A percentile compares a stretch with the other conserved stretches of the same genome.
phyloP scores from a whole-genome alignment of 495 filamentous ascomycete species.

The Pyrenula massariospora region DNA sequence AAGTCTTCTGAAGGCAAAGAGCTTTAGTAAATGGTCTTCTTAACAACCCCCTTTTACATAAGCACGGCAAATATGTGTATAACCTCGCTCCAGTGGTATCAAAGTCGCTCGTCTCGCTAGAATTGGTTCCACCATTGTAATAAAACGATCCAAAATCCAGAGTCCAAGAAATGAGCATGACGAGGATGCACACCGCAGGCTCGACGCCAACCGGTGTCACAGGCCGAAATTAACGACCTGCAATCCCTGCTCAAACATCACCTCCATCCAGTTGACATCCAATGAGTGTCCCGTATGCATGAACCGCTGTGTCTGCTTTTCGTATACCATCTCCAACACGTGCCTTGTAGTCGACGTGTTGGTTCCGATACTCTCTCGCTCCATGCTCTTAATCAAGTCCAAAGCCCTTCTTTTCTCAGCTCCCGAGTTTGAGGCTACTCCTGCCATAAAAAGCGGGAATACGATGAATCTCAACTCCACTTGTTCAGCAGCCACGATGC shows the following conservation, averaged over 20 bases:
- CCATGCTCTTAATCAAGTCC: conserved; percentile 35
- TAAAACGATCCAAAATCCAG: too few species aligned
- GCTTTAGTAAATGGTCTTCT: too few species aligned
- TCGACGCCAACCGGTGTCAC: too few species aligned
- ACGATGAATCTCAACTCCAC: conserved; percentile 34
- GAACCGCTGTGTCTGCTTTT: conserved; percentile 29
- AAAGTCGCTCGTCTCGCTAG: too few species aligned
- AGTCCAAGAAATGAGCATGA: too few species aligned
- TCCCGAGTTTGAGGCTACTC: conserved; percentile 26
- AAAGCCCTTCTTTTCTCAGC: conserved; percentile 37
- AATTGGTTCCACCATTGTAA: too few species aligned
- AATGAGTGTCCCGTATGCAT: conserved; percentile 22
- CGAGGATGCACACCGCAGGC: too few species aligned
- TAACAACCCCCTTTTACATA: too few species aligned
- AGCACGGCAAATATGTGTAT: too few species aligned
- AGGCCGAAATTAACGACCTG: conserved; percentile 33
- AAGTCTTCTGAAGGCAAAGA: too few species aligned
- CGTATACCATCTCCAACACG: conserved; percentile 37
- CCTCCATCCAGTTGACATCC: conserved; percentile 33
- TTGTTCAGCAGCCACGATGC: conserved; percentile 14
- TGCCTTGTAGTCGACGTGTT: conserved; percentile 33
- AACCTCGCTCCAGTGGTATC: too few species aligned
- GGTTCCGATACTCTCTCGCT: conserved; percentile 37
- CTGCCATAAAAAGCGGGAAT: conserved; percentile 48
- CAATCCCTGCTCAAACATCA: conserved; percentile 27